These are phyloP conservation scores for Radiomyces spectabilis DNA, from an alignment of 192 early-diverging fungal genomes.

Conservation along the genomic window DNA sequence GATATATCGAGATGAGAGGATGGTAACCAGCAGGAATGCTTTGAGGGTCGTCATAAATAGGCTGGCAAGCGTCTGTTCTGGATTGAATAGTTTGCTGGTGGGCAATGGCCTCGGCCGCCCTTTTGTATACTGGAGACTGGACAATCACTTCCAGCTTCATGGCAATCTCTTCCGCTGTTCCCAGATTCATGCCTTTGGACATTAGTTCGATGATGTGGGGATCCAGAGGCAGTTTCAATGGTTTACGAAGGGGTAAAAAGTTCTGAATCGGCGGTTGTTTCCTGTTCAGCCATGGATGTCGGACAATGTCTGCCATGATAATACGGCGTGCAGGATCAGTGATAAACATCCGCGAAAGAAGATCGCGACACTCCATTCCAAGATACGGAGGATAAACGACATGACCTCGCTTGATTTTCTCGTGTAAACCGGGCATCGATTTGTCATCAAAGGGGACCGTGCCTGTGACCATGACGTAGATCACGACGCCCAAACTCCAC, in stretches of 20 bases:
- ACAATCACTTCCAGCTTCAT: conserved; percentile 41
- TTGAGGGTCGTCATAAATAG: conserved; percentile 22
- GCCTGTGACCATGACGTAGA: conserved; percentile 81
- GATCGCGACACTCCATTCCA: conserved; percentile 46
- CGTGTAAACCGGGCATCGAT: conserved; percentile 76
- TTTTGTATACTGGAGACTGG: conserved; percentile 40
- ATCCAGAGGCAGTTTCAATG: conserved; percentile 50
- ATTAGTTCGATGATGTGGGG: conserved; percentile 54
- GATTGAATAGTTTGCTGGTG: neutral
- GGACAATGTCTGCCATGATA: conserved; percentile 59
- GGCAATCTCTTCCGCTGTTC: conserved; percentile 52
- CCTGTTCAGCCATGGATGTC: conserved; percentile 72
- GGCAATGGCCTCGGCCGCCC: conserved; percentile 4
- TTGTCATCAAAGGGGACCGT: conserved; percentile 83
- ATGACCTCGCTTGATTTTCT: conserved; percentile 74
- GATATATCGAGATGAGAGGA: conserved; percentile 79
- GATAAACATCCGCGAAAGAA: conserved; percentile 63
- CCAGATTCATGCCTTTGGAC: conserved; percentile 66
- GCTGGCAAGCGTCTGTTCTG: neutral
- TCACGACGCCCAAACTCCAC: conserved; percentile 81
- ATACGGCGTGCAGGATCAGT: conserved; percentile 64
- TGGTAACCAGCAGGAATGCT: conserved; percentile 32
- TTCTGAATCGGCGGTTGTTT: conserved; percentile 54
- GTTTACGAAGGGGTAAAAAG: conserved; percentile 52
- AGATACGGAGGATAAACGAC: conserved; percentile 71